phyloP scores from a whole-genome alignment of 345 rosid genomes.

The Rhodamnia argentea region DNA sequence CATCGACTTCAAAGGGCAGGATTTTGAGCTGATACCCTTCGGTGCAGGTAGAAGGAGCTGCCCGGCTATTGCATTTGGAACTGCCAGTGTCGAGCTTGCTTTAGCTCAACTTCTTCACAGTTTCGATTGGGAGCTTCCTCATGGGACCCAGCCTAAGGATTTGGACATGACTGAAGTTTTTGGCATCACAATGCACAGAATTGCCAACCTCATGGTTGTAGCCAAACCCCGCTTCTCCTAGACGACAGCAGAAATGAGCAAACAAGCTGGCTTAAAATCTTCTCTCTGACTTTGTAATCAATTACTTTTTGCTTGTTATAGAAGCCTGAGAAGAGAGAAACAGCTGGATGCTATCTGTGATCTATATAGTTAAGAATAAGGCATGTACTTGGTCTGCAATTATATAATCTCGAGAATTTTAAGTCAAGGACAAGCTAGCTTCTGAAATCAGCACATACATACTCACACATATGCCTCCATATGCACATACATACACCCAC shows the following conservation, averaged over 20 bases:
- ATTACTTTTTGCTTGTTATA: background rate
- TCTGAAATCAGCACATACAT: background rate
- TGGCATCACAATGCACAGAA: constrained; percentile 23
- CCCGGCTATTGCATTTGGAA: constrained; percentile 33
- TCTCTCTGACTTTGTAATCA: background rate
- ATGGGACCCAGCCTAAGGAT: constrained; percentile 18
- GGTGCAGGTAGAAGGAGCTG: constrained; percentile 47
- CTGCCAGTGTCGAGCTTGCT: constrained; percentile 35
- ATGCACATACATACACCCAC: background rate
- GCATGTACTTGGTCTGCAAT: background rate
- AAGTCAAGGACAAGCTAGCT: background rate
- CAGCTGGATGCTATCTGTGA: background rate
- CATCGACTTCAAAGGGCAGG: constrained; percentile 38
- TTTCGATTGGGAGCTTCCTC: constrained; percentile 44
- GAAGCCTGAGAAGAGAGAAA: background rate
- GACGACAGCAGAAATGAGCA: background rate
- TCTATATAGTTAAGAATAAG: background rate
- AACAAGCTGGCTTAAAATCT: background rate
- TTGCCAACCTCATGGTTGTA: constrained; percentile 9
- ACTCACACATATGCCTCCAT: background rate
- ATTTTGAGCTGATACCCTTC: constrained; percentile 46
- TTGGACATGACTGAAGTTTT: constrained; percentile 26
- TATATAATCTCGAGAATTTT: background rate
- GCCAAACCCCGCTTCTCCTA: constrained; percentile 16
- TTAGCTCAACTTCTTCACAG: constrained; percentile 42